Percentiles rank a stretch among this genome's conserved stretches.
Conservation (phyloP, 192 early-diverging fungal species). For the Gigaspora rosea region DNA sequence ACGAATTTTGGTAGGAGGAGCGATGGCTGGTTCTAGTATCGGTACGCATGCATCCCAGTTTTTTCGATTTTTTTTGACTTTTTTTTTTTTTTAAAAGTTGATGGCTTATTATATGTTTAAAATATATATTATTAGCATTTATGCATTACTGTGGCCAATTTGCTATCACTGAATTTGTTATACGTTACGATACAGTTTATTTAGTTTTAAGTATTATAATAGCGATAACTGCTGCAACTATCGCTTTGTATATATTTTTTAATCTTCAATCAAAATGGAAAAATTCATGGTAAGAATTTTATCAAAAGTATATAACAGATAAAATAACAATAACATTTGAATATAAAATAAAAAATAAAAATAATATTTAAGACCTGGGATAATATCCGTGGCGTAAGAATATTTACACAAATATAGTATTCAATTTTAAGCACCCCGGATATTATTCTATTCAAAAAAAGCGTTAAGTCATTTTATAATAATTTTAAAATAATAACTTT, state of each 20-base stretch:
- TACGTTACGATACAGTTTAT: constrained; percentile 30
- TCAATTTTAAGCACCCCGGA: too few relatives aligned
- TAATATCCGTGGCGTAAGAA: too few relatives aligned
- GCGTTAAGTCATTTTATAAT: too few relatives aligned
- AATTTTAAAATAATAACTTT: too few relatives aligned
- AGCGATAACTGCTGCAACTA: constrained; percentile 41
- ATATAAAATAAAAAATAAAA: too few relatives aligned
- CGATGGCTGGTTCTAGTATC: constrained; percentile 38
- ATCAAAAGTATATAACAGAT: too few relatives aligned
- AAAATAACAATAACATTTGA: too few relatives aligned
- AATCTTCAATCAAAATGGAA: constrained; percentile 48
- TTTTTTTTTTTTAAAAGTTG: not conserved
- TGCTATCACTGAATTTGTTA: constrained; percentile 38
- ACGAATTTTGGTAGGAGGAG: constrained; percentile 42
- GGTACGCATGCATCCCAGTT: not conserved
- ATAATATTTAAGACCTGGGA: too few relatives aligned
- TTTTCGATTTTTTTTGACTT: not conserved
- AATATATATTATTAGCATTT: constrained; percentile 31
- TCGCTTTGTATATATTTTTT: constrained; percentile 52
- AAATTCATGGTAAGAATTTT: constrained; percentile 30
- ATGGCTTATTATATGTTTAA: not conserved
- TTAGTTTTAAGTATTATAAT: constrained; percentile 44
- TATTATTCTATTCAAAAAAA: too few relatives aligned
- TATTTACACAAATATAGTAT: too few relatives aligned
- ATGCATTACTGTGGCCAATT: constrained; percentile 48